Base-by-base conservation (phyloP, 1,284 basidiomycete genomes). In the Puccinia horiana region DNA sequence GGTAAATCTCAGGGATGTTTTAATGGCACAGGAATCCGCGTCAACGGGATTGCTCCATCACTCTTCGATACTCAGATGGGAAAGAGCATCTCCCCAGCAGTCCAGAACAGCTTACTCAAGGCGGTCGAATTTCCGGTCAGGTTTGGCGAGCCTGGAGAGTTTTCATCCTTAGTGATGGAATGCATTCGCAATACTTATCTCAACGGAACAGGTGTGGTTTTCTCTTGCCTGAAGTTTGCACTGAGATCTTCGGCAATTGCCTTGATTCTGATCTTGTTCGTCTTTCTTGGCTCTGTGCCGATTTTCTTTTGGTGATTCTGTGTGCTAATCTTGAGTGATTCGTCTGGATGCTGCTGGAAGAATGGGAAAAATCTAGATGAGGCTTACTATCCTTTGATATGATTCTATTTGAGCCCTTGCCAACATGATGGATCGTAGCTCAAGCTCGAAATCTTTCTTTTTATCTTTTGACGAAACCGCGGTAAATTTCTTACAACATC, bases 51-150 rank as follows among this genome's bases (percentile, higher is more conserved):
- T 16, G 86, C 87, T 0, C 87, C 87, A 1, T 85, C 85, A 1
- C 76, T 87, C 35, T 88, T 88, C 82, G 81, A 83, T 16, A 88
- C 87, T 0, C 84, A 84, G 20, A 88, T 88, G 87, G 87, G 84
- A 85, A 44, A 84, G 42, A 69, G 83, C 54, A 75, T 87, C 37
- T 85, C 86, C 1, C 69, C 84, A 1, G 77, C 83, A 70, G 83
- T 82, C 56, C 73, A 49, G 58, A 61, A 82, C 20, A 76, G 76
- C 37, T 47, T 83, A n/a, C 67, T 83, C 40, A 78, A 77, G 42
- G 49, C 74, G 12, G 65, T 77, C 29, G 77, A 78, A 63, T 82
- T 70, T 72, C 81, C 81, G 40, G 14, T 54, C 2, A 29, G 81
- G 32, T 82, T 82, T 77, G 81, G 81, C 29, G 49, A 82, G 18